Percentiles rank a stretch among this genome's conserved stretches.
phyloP scores from a whole-genome alignment of 805 yeast species.

The Yamadazyma olivae region DNA sequence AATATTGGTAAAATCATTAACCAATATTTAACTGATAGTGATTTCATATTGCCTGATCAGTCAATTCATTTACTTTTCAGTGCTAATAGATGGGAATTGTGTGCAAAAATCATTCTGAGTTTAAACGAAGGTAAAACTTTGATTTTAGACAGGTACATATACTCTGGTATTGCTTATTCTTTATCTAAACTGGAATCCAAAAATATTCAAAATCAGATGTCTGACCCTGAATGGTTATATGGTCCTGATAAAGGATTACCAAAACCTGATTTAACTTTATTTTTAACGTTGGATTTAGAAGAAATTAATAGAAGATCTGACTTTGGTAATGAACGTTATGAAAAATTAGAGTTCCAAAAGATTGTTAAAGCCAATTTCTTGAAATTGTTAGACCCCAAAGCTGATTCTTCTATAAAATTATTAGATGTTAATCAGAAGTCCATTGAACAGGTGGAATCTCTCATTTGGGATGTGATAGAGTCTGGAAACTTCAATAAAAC shows the following conservation, averaged over 20 bases:
- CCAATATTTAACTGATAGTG: constrained; percentile 55
- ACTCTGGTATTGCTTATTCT: constrained; percentile 91
- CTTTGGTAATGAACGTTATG: constrained; percentile 95
- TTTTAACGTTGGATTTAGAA: constrained; percentile 56
- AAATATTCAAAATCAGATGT: constrained; percentile 17
- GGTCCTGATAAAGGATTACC: constrained; percentile 83
- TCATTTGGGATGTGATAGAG: constrained; percentile 39
- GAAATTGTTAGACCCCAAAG: constrained; percentile 31
- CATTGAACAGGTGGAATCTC: constrained; percentile 52
- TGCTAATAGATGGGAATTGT: constrained; percentile 93
- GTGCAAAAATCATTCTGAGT: constrained; percentile 40
- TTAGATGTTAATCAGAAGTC: constrained; percentile 58
- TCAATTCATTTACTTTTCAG: constrained; percentile 84
- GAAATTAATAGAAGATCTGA: constrained; percentile 58
- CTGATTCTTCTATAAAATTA: constrained; percentile 32
- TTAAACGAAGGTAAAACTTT: constrained; percentile 56
- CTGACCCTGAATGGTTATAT: constrained; percentile 70
- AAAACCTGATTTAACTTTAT: constrained; percentile 79
- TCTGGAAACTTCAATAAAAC: constrained; percentile 2
- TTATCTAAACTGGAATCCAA: constrained; percentile 60
- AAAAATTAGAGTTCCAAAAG: constrained; percentile 67
- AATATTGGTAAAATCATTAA: constrained; percentile 78
- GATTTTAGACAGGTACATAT: constrained; percentile 82
- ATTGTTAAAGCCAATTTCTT: constrained; percentile 63
- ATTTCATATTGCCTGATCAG: constrained; percentile 61